Evolutionary conservation across 176 grass and related monocot species (phyloP).

Genomic region (Microstegium vimineum): DNA sequence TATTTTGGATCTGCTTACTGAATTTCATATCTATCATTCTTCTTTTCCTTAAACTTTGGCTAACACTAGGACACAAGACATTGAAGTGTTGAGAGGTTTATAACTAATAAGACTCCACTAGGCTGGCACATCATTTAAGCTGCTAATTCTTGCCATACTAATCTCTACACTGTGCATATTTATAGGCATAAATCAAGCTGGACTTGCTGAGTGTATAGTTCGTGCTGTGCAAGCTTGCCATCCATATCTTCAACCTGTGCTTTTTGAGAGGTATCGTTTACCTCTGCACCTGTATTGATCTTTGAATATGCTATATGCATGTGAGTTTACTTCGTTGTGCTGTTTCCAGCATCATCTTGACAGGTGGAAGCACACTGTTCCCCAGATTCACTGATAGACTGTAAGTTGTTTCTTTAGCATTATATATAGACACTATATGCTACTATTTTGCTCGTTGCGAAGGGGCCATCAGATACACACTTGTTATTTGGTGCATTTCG

Average conservation of each 20-base stretch:
- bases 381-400: constrained; percentile 77
- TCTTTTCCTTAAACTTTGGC: neutral
- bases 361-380: constrained; percentile 85
- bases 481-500: neutral
- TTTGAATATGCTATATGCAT: neutral
- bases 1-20: neutral
- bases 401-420: constrained; percentile 45
- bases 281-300: neutral
- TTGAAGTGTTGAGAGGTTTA: neutral
- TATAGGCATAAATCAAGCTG: constrained; percentile 98
- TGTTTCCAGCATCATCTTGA: constrained; percentile 90
- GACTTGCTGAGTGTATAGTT: constrained; percentile 90
- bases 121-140: neutral
- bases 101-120: neutral
- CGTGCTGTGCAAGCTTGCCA: constrained; percentile 78
- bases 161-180: neutral
- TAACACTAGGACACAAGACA: neutral
- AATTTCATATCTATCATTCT: neutral
- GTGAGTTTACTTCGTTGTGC: neutral
- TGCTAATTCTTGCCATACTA: neutral
- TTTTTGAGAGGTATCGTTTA: constrained; percentile 64
- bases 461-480: neutral
- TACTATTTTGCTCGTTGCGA: neutral
- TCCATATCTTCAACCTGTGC: constrained; percentile 74
- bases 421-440: neutral